Evolutionary conservation across 768 basidiomycete species (phyloP).

Genomic region (Pluteus cervinus): DNA sequence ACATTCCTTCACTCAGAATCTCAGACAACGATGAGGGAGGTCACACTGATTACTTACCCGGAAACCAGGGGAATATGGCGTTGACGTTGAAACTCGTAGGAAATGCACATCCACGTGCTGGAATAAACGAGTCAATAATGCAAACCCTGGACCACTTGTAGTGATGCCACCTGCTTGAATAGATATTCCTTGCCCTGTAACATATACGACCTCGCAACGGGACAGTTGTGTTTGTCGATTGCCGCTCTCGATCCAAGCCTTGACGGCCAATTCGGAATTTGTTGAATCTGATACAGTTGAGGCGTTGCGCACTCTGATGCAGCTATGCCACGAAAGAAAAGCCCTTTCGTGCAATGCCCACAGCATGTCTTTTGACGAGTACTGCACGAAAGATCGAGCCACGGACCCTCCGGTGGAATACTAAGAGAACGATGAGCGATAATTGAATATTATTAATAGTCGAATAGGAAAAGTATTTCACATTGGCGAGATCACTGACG

Average conservation of each 20-base stretch:
- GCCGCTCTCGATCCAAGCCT: constrained; percentile 63
- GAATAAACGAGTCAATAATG: constrained; percentile 8
- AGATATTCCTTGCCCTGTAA: constrained; percentile 69
- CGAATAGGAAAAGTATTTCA: constrained; percentile 7
- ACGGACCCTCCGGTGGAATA: constrained; percentile 71
- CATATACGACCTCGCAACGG: constrained; percentile 59
- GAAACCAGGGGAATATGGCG: constrained; percentile 55
- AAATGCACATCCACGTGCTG: constrained; percentile 67
- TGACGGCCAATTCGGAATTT: constrained; percentile 56
- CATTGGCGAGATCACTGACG: constrained; percentile 60
- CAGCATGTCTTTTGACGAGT: constrained; percentile 55
- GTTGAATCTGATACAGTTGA: constrained; percentile 34
- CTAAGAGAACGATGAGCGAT: constrained; percentile 25
- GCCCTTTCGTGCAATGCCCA: constrained; percentile 72
- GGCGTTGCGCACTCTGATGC: constrained; percentile 53
- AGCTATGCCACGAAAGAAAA: constrained; percentile 70
- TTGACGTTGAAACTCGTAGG: constrained; percentile 61
- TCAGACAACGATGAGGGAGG: constrained; percentile 1
- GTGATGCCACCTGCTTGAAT: constrained; percentile 54
- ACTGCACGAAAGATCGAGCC: constrained; percentile 24
- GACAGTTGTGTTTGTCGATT: constrained; percentile 59
- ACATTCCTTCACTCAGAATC: constrained; percentile 27
- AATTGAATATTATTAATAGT: neutral
- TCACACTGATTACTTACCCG: constrained; percentile 31
- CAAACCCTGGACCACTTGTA: constrained; percentile 3